Conservation (phyloP, 768 basidiomycete genomes). For the Nevesoporus exiguus region DNA sequence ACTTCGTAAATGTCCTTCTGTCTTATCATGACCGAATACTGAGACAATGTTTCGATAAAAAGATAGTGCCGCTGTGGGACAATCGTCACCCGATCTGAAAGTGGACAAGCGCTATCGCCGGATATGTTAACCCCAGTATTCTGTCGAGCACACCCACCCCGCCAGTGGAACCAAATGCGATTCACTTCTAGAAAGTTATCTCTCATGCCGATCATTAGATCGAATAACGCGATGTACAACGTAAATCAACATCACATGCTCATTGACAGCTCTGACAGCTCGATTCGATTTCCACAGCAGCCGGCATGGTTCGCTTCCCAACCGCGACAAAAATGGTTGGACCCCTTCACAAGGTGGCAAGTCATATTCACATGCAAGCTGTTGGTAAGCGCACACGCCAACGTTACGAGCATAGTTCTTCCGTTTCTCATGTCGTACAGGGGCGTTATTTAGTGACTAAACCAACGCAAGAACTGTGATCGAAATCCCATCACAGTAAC, state of each 20-base stretch:
- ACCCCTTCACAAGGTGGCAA: background rate
- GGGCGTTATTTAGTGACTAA: background rate
- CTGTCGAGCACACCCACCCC: background rate
- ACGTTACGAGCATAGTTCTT: conserved; percentile 1
- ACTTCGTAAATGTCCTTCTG: background rate
- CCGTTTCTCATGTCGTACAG: background rate
- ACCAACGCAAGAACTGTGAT: background rate
- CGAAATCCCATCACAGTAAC: background rate
- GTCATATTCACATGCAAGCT: background rate
- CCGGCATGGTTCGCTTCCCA: conserved; percentile 5
- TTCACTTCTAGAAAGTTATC: background rate
- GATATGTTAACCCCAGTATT: background rate
- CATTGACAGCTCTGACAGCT: background rate
- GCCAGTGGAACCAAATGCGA: background rate
- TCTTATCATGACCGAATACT: background rate
- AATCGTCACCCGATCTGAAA: background rate
- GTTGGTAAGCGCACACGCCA: conserved; percentile 14
- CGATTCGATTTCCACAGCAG: conserved; percentile 3
- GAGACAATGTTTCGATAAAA: background rate
- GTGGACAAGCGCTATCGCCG: conserved; percentile 1
- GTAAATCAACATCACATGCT: background rate
- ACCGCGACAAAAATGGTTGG: background rate
- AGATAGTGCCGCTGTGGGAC: background rate
- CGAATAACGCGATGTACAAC: background rate
- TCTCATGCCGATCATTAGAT: conserved; percentile 6